Base-by-base conservation (phyloP, 345 rosid genomes). In the Salix arbutifolia region DNA sequence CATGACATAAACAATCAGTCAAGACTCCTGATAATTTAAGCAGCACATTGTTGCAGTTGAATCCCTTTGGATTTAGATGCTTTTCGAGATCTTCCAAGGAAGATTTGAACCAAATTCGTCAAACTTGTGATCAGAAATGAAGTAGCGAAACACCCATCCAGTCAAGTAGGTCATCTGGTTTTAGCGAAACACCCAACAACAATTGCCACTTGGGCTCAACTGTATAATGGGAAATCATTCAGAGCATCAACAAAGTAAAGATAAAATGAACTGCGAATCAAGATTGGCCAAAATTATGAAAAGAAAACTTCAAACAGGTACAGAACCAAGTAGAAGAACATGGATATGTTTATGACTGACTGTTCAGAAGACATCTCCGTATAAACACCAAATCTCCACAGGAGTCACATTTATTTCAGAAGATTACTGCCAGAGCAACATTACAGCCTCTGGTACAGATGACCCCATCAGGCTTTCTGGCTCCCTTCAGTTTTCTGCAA, bases 401-500 rank as follows among this genome's bases (percentile, higher is more conserved):
- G 23, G 17, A 74, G 70, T 60, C 70, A 46, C 77, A 26, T 78
- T 84, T 81, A 78, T 73, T 76, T 64, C 25, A 40, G 53, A 60
- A 37, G 16, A 73, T 52, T 42, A 19, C 30, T 69, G 28, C 64
- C 56, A 53, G 30, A n/a, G 58, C 74, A 40, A 21, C 19, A n/a
- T 42, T 9, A 16, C 52, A 21, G 28, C 30, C 74, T 25, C 18
- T 9, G 28, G 6, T 23, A 26, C 64, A 58, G 64, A 23, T 11
- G 23, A 28, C 28, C 14, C 64, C 64, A 13, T 31, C 40, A 65
- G 38, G 68, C n/a, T 8, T 65, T 65, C 2, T 58, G 28, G 38
- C 40, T 65, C n/a, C 68, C 68, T 65, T 60, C 80, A 72, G 68
- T 23, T 69, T 53, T 79, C 84, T 84, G 83, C 75, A 73, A 8